Conservation (phyloP, 2,329 filamentous ascomycete species). For the Sporothrix pseudoabietina region DNA sequence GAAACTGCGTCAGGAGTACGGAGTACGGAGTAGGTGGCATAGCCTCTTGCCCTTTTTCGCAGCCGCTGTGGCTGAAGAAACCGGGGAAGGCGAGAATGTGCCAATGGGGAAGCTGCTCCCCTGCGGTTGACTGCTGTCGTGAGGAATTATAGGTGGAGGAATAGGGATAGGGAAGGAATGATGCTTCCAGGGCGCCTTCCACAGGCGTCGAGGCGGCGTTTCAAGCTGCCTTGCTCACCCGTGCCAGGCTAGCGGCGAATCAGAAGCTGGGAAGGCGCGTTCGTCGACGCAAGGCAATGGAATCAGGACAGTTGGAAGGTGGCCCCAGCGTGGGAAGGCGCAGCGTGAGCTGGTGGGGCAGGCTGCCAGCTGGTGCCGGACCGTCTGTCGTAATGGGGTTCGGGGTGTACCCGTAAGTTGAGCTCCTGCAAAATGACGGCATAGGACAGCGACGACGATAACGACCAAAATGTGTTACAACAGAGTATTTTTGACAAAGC, state of each 20-base stretch:
- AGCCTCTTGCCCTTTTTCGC: background rate
- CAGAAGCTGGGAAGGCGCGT: background rate
- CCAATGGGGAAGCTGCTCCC: constrained; percentile 19
- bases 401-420: background rate
- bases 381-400: background rate
- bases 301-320: constrained; percentile 21
- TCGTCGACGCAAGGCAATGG: background rate
- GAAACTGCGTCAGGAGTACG: background rate
- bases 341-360: constrained; percentile 15
- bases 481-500: background rate
- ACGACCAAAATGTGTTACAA: background rate
- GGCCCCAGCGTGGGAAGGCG: background rate
- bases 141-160: constrained; percentile 6
- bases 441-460: background rate
- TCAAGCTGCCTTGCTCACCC: constrained; percentile 20
- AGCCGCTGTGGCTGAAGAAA: constrained; percentile 22
- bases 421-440: background rate
- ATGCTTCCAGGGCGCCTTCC: constrained; percentile 8
- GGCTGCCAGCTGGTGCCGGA: constrained; percentile 24
- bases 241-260: background rate
- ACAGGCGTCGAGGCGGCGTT: constrained; percentile 22
- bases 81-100: constrained; percentile 20
- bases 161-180: constrained; percentile 8
- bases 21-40: background rate
- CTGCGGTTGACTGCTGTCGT: background rate